phyloP scores from a whole-genome alignment of 192 early-diverging fungal species.

The Haplosporangium gracile region DNA sequence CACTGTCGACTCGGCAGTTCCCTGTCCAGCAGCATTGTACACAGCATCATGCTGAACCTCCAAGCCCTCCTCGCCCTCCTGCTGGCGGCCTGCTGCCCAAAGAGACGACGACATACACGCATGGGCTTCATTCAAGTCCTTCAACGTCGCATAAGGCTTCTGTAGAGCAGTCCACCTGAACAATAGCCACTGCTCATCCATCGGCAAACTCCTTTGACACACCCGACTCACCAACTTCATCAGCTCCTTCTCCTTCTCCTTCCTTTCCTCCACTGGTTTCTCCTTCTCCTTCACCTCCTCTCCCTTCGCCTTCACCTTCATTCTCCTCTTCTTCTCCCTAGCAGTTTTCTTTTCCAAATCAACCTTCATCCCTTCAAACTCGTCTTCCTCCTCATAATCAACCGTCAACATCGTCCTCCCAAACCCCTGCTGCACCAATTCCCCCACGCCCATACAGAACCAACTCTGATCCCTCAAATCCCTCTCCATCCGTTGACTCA shows the following conservation, averaged over 20 bases:
- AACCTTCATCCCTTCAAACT: not conserved
- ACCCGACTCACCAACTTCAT: too few relatives aligned
- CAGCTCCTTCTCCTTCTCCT: slow-evolving; percentile 2
- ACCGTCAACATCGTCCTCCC: not conserved
- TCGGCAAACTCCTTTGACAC: not conserved
- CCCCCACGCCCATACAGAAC: slow-evolving; percentile 2
- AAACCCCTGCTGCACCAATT: not conserved
- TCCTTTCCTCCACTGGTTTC: not conserved
- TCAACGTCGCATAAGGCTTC: slow-evolving; percentile 13
- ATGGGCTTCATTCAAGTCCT: not conserved
- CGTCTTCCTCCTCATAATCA: not conserved
- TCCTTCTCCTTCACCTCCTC: not conserved
- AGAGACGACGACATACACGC: not conserved
- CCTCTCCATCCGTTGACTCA: not conserved
- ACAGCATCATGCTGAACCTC: too few relatives aligned
- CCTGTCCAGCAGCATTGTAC: too few relatives aligned
- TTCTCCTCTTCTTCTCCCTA: not conserved
- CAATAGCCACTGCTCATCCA: slow-evolving; percentile 11
- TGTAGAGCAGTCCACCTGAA: slow-evolving; percentile 13
- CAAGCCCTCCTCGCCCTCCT: not conserved
- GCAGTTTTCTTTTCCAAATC: too few relatives aligned
- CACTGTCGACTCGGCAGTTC: too few relatives aligned
- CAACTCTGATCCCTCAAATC: not conserved
- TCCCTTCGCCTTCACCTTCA: not conserved
- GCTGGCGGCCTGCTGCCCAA: not conserved